Evolutionary conservation across 1,284 basidiomycete genomes (phyloP), one percentile per base, ranked within the genome.

Genomic region (Malassezia japonica): DNA sequence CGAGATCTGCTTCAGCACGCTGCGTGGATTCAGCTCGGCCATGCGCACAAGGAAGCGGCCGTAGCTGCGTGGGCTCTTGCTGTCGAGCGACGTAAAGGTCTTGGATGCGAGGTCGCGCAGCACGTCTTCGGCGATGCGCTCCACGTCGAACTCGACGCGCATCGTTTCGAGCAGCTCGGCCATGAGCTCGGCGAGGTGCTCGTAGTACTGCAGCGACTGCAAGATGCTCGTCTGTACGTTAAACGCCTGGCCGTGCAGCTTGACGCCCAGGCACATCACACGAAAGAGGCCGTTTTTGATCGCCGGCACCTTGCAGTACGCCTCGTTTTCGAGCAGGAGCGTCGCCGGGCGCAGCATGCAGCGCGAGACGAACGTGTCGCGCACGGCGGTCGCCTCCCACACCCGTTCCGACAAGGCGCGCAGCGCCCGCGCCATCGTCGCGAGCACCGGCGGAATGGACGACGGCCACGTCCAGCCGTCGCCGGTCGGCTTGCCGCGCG

Each of bases 141-240:
- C 78, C 62, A 90, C 83, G 74, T 95, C 90, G 65, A 86, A 96
- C 50, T 94, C 86, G 60, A 83, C 83, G 15, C 84, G 81, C 38
- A 96, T 79, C 36, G 85, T 77, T 25, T 81, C 79, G 7, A 96
- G 79, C 31, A 88, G 83, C 62, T 96, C 90, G 0, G 91, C 91
- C 83, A 95, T 87, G 0, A 86, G 83, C 67, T 96, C 91, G 0
- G 86, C 82, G 24, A 95, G 80, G 71, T 96, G 91, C 65, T 98
- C 92, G 65, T 84, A 88, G 74, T 92, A 94, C 56, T 92, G 89
- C 12, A 98, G 77, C 48, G 82, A 83, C 72, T 95, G 90, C 74
- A 91, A 85, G 74, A 98, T 87, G 56, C 81, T 82, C 48, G 87
- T 91, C 67, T 94, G 89, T 4, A 62, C 69, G 32, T 55, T 58